A percentile compares a stretch with the other conserved stretches of the same genome.
phyloP scores from a whole-genome alignment of 306 rosid species.

The barrel medic (Medicago truncatula) region MtrunA17r5.0-ANR NC_053047.1:6237001-6237500 shows the following conservation, averaged over 20 bases:
- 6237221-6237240: no score
- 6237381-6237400: slow-evolving; percentile 53
- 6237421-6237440: slow-evolving; percentile 48
- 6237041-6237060: not conserved
- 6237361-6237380: not conserved
- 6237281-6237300: no score
- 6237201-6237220: no score
- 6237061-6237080: not conserved
- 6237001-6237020: not conserved
- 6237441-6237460: slow-evolving; percentile 33
- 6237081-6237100: not conserved
- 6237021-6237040: not conserved
- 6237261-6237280: no score
- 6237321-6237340: no score
- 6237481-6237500: not conserved
- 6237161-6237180: no score
- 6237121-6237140: not conserved
- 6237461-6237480: not conserved
- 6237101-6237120: not conserved
- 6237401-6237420: slow-evolving; percentile 73
- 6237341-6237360: not conserved
- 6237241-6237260: no score
- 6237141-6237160: no score
- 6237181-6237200: not conserved
- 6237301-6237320: no score